Evolutionary conservation across 2,329 filamentous ascomycete genomes (phyloP).

Genomic region (Claviceps humidiphila): DNA sequence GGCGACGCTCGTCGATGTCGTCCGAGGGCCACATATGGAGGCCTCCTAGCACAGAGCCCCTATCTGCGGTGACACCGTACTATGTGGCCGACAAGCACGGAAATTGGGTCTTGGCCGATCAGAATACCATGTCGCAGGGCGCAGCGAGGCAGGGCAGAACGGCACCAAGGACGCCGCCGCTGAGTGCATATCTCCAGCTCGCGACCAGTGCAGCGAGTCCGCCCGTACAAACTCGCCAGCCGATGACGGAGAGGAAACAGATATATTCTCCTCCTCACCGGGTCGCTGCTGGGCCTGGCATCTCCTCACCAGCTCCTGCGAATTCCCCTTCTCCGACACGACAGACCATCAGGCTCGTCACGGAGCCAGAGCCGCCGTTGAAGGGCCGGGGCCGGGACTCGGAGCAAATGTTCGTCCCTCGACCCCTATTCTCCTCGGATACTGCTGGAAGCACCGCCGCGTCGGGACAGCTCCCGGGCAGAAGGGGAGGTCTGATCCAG

Average conservation of each 20-base stretch:
- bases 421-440: conserved; percentile 12
- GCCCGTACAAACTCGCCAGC: conserved; percentile 8
- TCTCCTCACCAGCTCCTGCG: not conserved
- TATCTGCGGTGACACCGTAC: conserved; percentile 28
- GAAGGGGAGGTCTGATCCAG: conserved; percentile 10
- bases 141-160: conserved; percentile 11
- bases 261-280: not conserved
- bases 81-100: conserved; percentile 40
- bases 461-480: conserved; percentile 10
- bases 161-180: conserved; percentile 7
- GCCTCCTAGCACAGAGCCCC: conserved; percentile 31
- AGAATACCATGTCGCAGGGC: conserved; percentile 16
- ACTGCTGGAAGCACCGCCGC: not conserved
- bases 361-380: not conserved
- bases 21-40: conserved; percentile 34
- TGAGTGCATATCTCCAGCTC: conserved; percentile 6
- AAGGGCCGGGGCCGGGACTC: not conserved
- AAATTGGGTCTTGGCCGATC: conserved; percentile 38
- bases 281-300: no score
- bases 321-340: not conserved
- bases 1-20: conserved; percentile 20
- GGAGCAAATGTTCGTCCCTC: conserved; percentile 5
- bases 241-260: not conserved
- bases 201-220: conserved; percentile 6
- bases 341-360: conserved; percentile 3